Conservation (phyloP, 768 basidiomycete species). For the Scleroderma bovista region DNA sequence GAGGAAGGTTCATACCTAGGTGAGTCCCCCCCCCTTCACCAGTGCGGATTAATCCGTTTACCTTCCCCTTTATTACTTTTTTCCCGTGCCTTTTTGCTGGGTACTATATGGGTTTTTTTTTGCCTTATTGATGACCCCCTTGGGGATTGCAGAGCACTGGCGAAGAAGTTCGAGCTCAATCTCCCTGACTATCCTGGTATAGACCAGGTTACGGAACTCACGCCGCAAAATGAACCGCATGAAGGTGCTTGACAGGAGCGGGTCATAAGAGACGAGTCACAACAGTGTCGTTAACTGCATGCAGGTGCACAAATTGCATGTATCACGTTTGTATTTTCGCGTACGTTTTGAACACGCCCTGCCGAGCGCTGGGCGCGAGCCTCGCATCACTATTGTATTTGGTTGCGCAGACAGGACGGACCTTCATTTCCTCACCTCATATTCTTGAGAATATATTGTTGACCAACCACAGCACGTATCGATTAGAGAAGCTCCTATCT, state of each 20-base stretch:
- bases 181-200: slow-evolving; percentile 75
- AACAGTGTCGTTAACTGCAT: not conserved
- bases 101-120: not conserved
- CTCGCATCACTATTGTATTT: too few species aligned
- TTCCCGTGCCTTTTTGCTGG: not conserved
- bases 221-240: not conserved
- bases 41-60: not conserved
- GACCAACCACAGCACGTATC: too few species aligned
- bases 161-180: slow-evolving; percentile 71
- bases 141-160: slow-evolving; percentile 47
- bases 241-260: not conserved
- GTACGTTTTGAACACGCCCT: too few species aligned
- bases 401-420: too few species aligned
- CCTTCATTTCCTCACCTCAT: too few species aligned
- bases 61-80: not conserved
- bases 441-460: too few species aligned
- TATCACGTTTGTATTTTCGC: too few species aligned
- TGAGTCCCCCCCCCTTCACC: too few species aligned
- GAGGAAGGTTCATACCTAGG: slow-evolving; percentile 90
- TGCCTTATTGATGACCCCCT: slow-evolving; percentile 1
- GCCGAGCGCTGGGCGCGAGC: too few species aligned
- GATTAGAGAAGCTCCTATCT: too few species aligned
- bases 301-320: too few species aligned
- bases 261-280: not conserved
- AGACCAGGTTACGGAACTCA: slow-evolving; percentile 75